These are phyloP conservation scores for Cucumis sativus DNA, from an alignment of 306 rosid species.

Conservation along the genomic window DNA sequence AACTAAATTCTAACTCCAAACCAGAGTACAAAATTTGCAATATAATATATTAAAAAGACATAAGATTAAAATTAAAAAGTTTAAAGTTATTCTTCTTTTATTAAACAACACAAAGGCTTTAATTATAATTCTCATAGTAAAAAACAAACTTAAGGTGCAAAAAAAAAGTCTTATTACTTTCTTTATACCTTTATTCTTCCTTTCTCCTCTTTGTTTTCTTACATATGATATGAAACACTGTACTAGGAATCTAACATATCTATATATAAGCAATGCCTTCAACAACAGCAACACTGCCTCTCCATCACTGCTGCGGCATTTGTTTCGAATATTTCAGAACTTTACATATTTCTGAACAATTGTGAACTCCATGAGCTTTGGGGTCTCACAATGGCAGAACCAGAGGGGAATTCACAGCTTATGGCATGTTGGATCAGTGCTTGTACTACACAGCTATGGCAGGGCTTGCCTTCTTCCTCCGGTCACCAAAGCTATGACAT, in stretches of 20 bases:
- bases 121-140: not conserved
- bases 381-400: not conserved
- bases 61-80: not conserved
- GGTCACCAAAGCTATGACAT: constrained; percentile 49
- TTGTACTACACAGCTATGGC: constrained; percentile 37
- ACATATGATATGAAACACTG: not conserved
- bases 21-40: too few species aligned
- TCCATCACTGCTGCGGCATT: not conserved
- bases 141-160: not conserved
- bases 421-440: constrained; percentile 5
- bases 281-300: not conserved
- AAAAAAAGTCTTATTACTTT: not conserved
- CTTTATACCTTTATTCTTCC: not conserved
- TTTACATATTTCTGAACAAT: not conserved
- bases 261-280: not conserved
- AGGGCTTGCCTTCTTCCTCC: constrained; percentile 58
- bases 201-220: not conserved
- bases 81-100: not conserved
- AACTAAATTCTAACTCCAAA: too few species aligned
- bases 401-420: not conserved
- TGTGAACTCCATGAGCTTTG: not conserved
- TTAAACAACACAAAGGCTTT: not conserved
- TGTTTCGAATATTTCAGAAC: not conserved
- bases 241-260: not conserved
- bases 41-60: too few species aligned